Evolutionary conservation across 805 yeast species (phyloP).

Genomic region (Nakazawaea peltata): DNA sequence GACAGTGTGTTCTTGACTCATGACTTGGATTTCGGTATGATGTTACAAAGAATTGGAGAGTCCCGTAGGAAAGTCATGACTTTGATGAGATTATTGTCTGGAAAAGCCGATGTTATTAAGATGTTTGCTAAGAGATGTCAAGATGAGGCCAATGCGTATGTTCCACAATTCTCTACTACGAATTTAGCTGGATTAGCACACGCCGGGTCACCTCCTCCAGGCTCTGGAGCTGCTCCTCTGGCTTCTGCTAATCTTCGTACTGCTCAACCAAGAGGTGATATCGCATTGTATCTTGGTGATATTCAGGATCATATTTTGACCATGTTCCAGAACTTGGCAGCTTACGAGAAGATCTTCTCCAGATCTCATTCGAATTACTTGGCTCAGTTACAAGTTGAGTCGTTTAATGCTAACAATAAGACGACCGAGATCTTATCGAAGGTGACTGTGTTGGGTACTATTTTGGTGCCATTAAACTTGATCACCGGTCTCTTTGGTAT

Average conservation of each 20-base stretch:
- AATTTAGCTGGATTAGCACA: conserved; percentile 7
- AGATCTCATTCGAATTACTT: conserved; percentile 88
- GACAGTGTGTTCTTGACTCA: conserved; percentile 79
- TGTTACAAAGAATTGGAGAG: conserved; percentile 81
- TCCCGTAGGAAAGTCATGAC: conserved; percentile 91
- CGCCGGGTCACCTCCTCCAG: neutral
- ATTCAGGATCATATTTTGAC: conserved; percentile 96
- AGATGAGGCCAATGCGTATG: conserved; percentile 39
- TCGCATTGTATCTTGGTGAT: conserved; percentile 88
- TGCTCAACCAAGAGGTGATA: conserved; percentile 74
- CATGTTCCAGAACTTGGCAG: conserved; percentile 83
- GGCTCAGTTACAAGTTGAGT: conserved; percentile 91
- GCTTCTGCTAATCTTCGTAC: conserved; percentile 7
- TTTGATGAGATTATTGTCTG: conserved; percentile 77
- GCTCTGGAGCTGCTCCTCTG: neutral
- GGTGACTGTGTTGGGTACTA: conserved; percentile 85
- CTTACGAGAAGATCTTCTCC: conserved; percentile 89
- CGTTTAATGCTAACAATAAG: conserved; percentile 76
- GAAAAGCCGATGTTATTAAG: conserved; percentile 92
- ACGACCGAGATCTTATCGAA: conserved; percentile 84
- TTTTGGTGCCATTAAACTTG: conserved; percentile 82
- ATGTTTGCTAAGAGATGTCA: conserved; percentile 95
- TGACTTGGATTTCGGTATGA: conserved; percentile 62
- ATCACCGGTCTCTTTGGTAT: conserved; percentile 92
- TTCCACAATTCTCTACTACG: conserved; percentile 6